Evolutionary conservation across 2,329 filamentous ascomycete genomes (phyloP), one percentile per base, ranked within the genome.

Genomic region (Rhynchosporium agropyri): DNA sequence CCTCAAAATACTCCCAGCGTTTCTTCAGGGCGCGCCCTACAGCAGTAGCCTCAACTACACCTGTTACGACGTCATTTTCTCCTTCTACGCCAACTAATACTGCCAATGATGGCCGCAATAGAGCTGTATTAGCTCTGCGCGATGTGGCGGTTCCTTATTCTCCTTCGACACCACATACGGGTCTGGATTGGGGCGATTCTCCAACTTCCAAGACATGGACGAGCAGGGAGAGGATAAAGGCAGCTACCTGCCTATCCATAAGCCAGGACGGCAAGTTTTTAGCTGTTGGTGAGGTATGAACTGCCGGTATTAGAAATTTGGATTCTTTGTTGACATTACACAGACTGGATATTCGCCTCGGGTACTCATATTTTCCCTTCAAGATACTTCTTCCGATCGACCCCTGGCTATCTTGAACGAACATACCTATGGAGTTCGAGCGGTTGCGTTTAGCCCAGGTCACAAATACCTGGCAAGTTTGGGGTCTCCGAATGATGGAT

Each of bases 191-290:
- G 79, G 76, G 80, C 12, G 93, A 97, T 54, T 84, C 84, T 2
- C 79, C 84, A 4, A 76, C 77, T 46, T 87, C 84, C 58, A 91
- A 88, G 74, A 91, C 89, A 12, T 94, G 91, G 89, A 92, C 91
- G 1, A 95, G 91, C 61, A 87, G 91, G 68, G 95, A 98, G 76
- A 87, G 92, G 68, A 93, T 98, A 74, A 98, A 98, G 78, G 91
- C 95, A 20, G 92, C 93, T 2, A 97, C 93, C 4, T 96, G 93
- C 72, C 84, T 99, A 31, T 89, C 92, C 28, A 83, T 99, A 68
- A 97, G 92, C 73, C 86, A 88, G 0, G 92, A 97, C 77, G 93
- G 91, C 38, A 89, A 86, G 70, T 96, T 90, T 74, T 81, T 99
- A 58, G 95, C 94, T 8, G 90, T 98, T 3, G 95, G 95, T 71